Percentiles rank a stretch among this genome's conserved stretches.
These are phyloP conservation scores for Emmonsiellopsis sp. DNA, from an alignment of 2,329 filamentous ascomycete species.

Conservation along the genomic window DNA sequence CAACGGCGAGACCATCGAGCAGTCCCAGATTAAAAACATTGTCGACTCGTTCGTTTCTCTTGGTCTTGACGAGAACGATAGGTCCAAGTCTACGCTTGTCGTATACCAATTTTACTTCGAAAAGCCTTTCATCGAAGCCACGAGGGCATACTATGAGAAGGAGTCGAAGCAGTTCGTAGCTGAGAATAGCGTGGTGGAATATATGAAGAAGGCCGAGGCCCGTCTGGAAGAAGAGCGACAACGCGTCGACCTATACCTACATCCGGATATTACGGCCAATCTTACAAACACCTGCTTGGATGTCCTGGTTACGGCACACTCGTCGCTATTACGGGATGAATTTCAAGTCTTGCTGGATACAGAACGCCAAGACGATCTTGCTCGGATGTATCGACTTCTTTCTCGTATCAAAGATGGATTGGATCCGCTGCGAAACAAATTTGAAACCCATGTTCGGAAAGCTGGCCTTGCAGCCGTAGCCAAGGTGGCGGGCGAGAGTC, in stretches of 20 bases:
- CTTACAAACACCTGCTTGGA: slow-evolving; percentile 83
- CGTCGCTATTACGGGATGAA: slow-evolving; percentile 76
- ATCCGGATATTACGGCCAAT: slow-evolving; percentile 74
- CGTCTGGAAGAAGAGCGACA: slow-evolving; percentile 89
- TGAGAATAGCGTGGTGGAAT: slow-evolving; percentile 95
- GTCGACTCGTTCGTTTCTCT: slow-evolving; percentile 95
- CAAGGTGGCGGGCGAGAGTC: slow-evolving; percentile 79
- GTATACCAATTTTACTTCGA: slow-evolving; percentile 93
- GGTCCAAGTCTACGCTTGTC: slow-evolving; percentile 86
- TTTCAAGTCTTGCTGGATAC: slow-evolving; percentile 91
- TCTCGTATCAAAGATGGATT: slow-evolving; percentile 83
- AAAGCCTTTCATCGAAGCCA: slow-evolving; percentile 78
- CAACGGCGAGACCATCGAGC: slow-evolving; percentile 95
- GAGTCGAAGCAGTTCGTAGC: slow-evolving; percentile 92
- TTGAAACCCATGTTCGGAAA: slow-evolving; percentile 87
- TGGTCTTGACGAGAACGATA: slow-evolving; percentile 86
- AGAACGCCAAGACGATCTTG: slow-evolving; percentile 90
- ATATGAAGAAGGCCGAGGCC: slow-evolving; percentile 98
- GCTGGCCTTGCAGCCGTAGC: slow-evolving; percentile 80
- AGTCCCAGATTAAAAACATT: slow-evolving; percentile 91
- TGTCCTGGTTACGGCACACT: slow-evolving; percentile 83
- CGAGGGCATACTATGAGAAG: slow-evolving; percentile 73
- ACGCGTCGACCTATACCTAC: slow-evolving; percentile 82
- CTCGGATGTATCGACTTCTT: slow-evolving; percentile 88
- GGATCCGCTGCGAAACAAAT: slow-evolving; percentile 75